A percentile compares a stretch with the other conserved stretches of the same genome.
These are phyloP conservation scores for Talaromyces verruculosus DNA, from an alignment of 2,329 filamentous ascomycete species.

Conservation along the genomic window DNA sequence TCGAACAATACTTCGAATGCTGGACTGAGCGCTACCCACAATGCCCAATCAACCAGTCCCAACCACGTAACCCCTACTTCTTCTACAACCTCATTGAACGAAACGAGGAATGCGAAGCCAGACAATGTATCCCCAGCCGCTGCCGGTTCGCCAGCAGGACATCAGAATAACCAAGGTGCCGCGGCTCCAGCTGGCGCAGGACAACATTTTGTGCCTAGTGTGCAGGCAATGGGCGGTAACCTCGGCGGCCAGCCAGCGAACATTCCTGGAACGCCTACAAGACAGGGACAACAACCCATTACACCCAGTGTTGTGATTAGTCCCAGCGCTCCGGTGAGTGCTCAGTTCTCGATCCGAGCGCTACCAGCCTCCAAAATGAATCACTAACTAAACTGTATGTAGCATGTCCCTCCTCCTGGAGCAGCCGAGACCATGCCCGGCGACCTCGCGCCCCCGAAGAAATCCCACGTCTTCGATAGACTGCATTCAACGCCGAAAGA, in stretches of 20 bases:
- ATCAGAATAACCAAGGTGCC: slow-evolving; percentile 30
- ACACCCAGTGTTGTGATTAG: slow-evolving; percentile 92
- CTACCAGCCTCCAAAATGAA: background rate
- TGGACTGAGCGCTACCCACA: slow-evolving; percentile 44
- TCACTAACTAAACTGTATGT: slow-evolving; percentile 14
- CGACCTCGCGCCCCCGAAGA: slow-evolving; percentile 93
- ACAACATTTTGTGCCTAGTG: slow-evolving; percentile 42
- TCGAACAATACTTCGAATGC: slow-evolving; percentile 74
- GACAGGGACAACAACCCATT: slow-evolving; percentile 60
- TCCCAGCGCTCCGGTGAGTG: slow-evolving; percentile 82
- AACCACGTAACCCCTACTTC: slow-evolving; percentile 77
- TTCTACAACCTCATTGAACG: slow-evolving; percentile 82
- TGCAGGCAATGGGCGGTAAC: slow-evolving; percentile 29
- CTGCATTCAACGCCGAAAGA: slow-evolving; percentile 94
- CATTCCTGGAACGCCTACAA: slow-evolving; percentile 61
- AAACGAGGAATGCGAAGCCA: slow-evolving; percentile 76
- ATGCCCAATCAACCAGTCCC: slow-evolving; percentile 58
- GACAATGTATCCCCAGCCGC: slow-evolving; percentile 39
- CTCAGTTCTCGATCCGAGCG: background rate
- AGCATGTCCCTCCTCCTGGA: slow-evolving; percentile 91
- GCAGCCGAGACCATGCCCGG: slow-evolving; percentile 97
- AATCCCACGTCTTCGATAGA: slow-evolving; percentile 83
- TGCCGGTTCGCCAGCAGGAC: slow-evolving; percentile 28
- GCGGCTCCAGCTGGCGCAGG: slow-evolving; percentile 32
- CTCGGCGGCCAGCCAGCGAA: slow-evolving; percentile 35